These are phyloP conservation scores for Aspergillus cavernicola DNA, from an alignment of 495 filamentous ascomycete species.

Conservation along the genomic window DNA sequence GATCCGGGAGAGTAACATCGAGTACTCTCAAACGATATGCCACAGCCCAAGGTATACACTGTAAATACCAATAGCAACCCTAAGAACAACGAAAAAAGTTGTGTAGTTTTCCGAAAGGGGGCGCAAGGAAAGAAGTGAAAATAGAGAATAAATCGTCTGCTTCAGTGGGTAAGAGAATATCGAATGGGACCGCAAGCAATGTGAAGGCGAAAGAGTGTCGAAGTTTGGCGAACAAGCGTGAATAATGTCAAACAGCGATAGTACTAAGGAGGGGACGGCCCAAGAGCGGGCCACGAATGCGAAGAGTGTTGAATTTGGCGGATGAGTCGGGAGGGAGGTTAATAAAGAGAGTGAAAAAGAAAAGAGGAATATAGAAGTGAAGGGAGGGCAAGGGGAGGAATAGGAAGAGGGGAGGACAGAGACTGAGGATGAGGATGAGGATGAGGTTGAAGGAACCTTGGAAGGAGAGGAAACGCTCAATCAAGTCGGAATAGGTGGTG, in stretches of 20 bases:
- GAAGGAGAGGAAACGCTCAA: neutral
- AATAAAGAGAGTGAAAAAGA: constrained; percentile 13
- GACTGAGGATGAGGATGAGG: constrained; percentile 12
- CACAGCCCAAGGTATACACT: constrained; percentile 16
- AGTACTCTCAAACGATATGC: constrained; percentile 29
- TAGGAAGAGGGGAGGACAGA: constrained; percentile 9
- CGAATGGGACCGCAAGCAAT: neutral
- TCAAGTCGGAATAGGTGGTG: constrained; percentile 7
- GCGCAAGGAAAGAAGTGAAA: neutral
- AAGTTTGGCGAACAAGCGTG: constrained; percentile 1
- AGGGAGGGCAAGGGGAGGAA: constrained; percentile 23
- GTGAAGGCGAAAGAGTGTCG: constrained; percentile 5
- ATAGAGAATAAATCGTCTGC: neutral
- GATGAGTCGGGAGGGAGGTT: constrained; percentile 20
- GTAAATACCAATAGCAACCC: constrained; percentile 5
- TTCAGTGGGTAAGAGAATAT: neutral
- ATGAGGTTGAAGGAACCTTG: constrained; percentile 17
- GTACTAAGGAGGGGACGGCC: constrained; percentile 48
- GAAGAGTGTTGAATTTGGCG: constrained; percentile 10
- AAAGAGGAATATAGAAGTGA: constrained; percentile 27
- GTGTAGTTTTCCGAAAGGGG: neutral
- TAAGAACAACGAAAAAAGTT: neutral
- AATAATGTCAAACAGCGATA: constrained; percentile 11
- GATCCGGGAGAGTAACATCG: constrained; percentile 33
- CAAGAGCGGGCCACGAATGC: constrained; percentile 34